phyloP scores from a whole-genome alignment of 345 rosid species.

The Garcia nutans region DNA sequence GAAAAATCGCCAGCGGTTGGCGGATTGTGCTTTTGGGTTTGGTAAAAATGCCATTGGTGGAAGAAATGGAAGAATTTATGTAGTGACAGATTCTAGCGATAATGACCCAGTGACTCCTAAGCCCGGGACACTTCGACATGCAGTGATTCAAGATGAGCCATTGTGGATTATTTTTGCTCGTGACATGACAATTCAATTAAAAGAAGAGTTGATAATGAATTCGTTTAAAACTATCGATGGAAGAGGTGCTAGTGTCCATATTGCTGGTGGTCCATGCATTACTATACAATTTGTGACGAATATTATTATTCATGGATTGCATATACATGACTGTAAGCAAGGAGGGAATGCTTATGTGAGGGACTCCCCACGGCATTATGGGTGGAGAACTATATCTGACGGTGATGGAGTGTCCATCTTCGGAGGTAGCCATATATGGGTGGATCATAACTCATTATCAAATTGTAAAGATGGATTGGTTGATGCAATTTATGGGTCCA shows the following conservation, averaged over 20 bases:
- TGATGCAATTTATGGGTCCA: conserved; percentile 33
- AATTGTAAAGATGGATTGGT: conserved; percentile 25
- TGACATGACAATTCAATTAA: conserved; percentile 29
- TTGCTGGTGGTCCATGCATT: conserved; percentile 30
- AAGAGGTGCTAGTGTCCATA: conserved; percentile 34
- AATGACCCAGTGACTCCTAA: conserved; percentile 28
- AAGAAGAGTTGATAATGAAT: conserved; percentile 34
- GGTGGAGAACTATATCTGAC: conserved; percentile 35
- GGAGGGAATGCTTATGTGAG: conserved; percentile 34
- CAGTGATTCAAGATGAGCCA: conserved; percentile 35
- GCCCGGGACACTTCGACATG: conserved; percentile 30
- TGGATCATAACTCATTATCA: conserved; percentile 27
- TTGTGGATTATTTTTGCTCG: conserved; percentile 32
- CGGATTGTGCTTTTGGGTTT: conserved; percentile 33
- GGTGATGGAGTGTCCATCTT: conserved; percentile 36
- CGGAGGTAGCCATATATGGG: conserved; percentile 31
- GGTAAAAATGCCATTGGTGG: conserved; percentile 35
- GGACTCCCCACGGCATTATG: conserved; percentile 32
- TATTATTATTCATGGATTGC: conserved; percentile 31
- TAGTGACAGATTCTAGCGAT: conserved; percentile 25
- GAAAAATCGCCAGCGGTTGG: conserved; percentile 28
- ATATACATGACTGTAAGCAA: conserved; percentile 32
- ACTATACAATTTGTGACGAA: conserved; percentile 31
- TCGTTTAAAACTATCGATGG: conserved; percentile 34
- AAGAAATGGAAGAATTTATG: conserved; percentile 28